phyloP scores from a whole-genome alignment of 768 basidiomycete genomes.

The Naganishia antarctica region DNA sequence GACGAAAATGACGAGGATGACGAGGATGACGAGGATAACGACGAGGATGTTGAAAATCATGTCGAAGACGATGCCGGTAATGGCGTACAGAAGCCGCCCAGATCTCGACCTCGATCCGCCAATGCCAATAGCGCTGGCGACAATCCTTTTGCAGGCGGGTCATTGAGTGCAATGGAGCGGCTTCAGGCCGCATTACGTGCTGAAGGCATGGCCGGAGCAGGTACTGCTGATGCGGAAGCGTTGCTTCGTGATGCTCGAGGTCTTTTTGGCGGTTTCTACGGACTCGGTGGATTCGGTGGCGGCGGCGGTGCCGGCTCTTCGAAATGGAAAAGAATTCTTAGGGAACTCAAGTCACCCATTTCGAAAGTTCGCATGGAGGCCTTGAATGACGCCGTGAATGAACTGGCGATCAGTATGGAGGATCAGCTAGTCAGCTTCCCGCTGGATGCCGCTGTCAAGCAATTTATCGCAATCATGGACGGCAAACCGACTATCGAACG shows the following conservation, averaged over 20 bases:
- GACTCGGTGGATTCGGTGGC: constrained; percentile 42
- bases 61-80: constrained; percentile 40
- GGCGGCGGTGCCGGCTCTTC: constrained; percentile 59
- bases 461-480: constrained; percentile 83
- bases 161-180: constrained; percentile 9
- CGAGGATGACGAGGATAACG: constrained; percentile 32
- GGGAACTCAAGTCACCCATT: constrained; percentile 65
- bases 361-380: constrained; percentile 63
- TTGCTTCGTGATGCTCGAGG: constrained; percentile 52
- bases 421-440: constrained; percentile 95
- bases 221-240: constrained; percentile 50
- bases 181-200: constrained; percentile 37
- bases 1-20: background rate
- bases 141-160: background rate
- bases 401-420: constrained; percentile 93
- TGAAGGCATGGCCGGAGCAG: constrained; percentile 31
- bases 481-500: constrained; percentile 46
- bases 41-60: constrained; percentile 37
- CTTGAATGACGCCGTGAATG: constrained; percentile 87
- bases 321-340: constrained; percentile 57
- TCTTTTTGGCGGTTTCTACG: constrained; percentile 81
- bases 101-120: constrained; percentile 13
- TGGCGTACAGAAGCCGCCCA: constrained; percentile 3
- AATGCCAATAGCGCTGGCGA: constrained; percentile 1
- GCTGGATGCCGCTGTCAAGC: constrained; percentile 83